phyloP scores from a whole-genome alignment of 495 filamentous ascomycete genomes.

The Antarctomyces pellizariae region DNA sequence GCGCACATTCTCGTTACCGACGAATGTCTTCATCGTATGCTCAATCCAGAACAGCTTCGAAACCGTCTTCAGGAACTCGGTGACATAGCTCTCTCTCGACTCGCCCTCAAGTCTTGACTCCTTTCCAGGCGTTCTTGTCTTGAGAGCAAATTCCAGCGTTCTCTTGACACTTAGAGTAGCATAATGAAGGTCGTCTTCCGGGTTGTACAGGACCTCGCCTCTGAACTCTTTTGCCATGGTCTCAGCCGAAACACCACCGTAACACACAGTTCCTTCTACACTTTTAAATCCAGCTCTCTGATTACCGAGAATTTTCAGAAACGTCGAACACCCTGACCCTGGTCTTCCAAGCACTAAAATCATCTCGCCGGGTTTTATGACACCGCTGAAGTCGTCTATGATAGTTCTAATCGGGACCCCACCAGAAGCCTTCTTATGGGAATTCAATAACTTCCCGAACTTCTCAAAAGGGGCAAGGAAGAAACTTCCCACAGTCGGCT shows the following conservation, averaged over 20 bases:
- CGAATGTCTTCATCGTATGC: slow-evolving; percentile 49
- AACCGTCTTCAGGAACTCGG: slow-evolving; percentile 11
- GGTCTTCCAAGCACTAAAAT: slow-evolving; percentile 48
- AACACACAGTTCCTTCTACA: slow-evolving; percentile 36
- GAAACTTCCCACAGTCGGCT: slow-evolving; percentile 37
- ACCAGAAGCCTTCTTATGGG: not conserved
- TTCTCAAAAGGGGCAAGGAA: slow-evolving; percentile 28
- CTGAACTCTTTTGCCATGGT: slow-evolving; percentile 39
- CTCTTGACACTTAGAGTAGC: slow-evolving; percentile 42
- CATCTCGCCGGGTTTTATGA: slow-evolving; percentile 24
- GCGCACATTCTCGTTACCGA: slow-evolving; percentile 41
- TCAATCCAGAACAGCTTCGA: slow-evolving; percentile 46
- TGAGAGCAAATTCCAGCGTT: slow-evolving; percentile 35
- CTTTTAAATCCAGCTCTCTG: slow-evolving; percentile 38
- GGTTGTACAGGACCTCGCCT: slow-evolving; percentile 40
- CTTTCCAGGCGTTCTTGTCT: slow-evolving; percentile 21
- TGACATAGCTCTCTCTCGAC: slow-evolving; percentile 9
- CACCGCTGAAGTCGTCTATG: slow-evolving; percentile 35
- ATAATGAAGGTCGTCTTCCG: slow-evolving; percentile 41
- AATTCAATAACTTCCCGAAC: too few species aligned
- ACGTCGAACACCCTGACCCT: slow-evolving; percentile 48
- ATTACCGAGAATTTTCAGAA: slow-evolving; percentile 45
- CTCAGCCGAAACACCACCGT: slow-evolving; percentile 35
- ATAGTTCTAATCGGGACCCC: slow-evolving; percentile 28
- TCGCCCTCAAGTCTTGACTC: slow-evolving; percentile 13